Evolutionary conservation across 2,329 filamentous ascomycete species (phyloP).

Genomic region (Paecilomyces niveus): DNA sequence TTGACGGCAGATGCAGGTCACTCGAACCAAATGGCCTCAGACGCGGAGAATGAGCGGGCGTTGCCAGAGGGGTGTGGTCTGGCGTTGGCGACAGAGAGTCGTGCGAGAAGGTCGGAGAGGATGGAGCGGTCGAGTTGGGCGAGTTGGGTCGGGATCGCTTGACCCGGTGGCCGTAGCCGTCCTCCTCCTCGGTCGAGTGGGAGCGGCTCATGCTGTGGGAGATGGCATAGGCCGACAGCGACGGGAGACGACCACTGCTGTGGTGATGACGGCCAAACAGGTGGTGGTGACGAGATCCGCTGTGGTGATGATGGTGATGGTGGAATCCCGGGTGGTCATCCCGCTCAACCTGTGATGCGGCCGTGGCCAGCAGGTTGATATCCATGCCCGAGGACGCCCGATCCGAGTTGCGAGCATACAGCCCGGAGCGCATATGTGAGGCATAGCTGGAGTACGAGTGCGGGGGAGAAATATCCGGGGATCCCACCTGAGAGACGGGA

Average conservation of each 20-base stretch:
- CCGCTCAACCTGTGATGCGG: slow-evolving; percentile 60
- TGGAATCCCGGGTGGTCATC: slow-evolving; percentile 43
- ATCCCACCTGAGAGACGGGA: slow-evolving; percentile 75
- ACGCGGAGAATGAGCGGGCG: slow-evolving; percentile 88
- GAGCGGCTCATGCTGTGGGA: slow-evolving; percentile 83
- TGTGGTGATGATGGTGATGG: slow-evolving; percentile 24
- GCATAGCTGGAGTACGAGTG: slow-evolving; percentile 68
- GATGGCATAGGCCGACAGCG: slow-evolving; percentile 67
- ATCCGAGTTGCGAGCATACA: slow-evolving; percentile 46
- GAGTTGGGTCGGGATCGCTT: slow-evolving; percentile 92
- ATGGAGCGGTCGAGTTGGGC: slow-evolving; percentile 89
- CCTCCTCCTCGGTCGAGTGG: slow-evolving; percentile 68
- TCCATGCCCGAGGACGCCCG: slow-evolving; percentile 47
- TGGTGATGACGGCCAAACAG: slow-evolving; percentile 35
- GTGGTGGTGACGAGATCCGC: slow-evolving; percentile 40
- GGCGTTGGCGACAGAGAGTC: slow-evolving; percentile 92
- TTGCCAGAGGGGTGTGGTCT: slow-evolving; percentile 96
- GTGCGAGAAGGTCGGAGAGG: slow-evolving; percentile 92
- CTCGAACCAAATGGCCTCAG: slow-evolving; percentile 66
- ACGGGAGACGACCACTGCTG: slow-evolving; percentile 58
- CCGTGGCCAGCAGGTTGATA: slow-evolving; percentile 63
- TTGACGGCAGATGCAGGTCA: slow-evolving; percentile 76
- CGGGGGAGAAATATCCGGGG: slow-evolving; percentile 93
- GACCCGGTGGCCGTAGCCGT: slow-evolving; percentile 66
- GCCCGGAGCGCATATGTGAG: slow-evolving; percentile 50